A percentile compares a stretch with the other conserved stretches of the same genome.
These are phyloP conservation scores for Russula foetens DNA, from an alignment of 768 basidiomycete species.

Conservation along the genomic window DNA sequence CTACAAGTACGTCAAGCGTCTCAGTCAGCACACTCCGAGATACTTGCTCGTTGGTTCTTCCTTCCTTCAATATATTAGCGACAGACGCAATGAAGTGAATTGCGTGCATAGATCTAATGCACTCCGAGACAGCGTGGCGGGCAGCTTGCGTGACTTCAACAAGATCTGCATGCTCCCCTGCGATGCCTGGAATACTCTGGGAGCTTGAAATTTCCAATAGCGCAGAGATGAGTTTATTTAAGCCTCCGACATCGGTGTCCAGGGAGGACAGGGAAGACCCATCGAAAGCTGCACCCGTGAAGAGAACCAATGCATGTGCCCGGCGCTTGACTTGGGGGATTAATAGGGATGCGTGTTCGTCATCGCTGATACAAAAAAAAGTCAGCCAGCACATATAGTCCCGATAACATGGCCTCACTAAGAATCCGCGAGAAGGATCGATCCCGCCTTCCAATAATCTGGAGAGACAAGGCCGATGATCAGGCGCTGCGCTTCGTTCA, in stretches of 20 bases:
- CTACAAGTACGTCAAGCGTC: conserved; percentile 61
- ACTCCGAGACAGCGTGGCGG: conserved; percentile 15
- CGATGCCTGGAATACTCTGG: conserved; percentile 23
- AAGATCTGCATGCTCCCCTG: conserved; percentile 23
- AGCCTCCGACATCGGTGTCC: conserved; percentile 20
- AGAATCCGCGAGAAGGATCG: conserved; percentile 48
- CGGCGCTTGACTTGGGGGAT: conserved; percentile 45
- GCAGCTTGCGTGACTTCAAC: conserved; percentile 12
- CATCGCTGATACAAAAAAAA: conserved; percentile 37
- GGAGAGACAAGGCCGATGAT: conserved; percentile 35
- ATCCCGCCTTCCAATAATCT: conserved; percentile 24
- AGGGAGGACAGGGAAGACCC: conserved; percentile 22
- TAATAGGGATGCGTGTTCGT: conserved; percentile 43
- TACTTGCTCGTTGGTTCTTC: conserved; percentile 5
- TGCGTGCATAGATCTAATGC: conserved; percentile 58
- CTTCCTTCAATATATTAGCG: conserved; percentile 38
- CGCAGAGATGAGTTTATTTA: conserved; percentile 38
- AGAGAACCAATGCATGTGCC: conserved; percentile 58
- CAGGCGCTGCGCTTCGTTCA: conserved; percentile 60
- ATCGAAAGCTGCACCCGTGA: conserved; percentile 48
- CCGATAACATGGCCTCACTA: conserved; percentile 36
- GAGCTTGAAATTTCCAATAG: conserved; percentile 42
- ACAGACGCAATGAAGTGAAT: conserved; percentile 56
- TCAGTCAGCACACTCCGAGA: conserved; percentile 30
- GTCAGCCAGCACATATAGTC: background rate